Evolutionary conservation across 768 basidiomycete species (phyloP).

Genomic region (Phallus indusiatus): DNA sequence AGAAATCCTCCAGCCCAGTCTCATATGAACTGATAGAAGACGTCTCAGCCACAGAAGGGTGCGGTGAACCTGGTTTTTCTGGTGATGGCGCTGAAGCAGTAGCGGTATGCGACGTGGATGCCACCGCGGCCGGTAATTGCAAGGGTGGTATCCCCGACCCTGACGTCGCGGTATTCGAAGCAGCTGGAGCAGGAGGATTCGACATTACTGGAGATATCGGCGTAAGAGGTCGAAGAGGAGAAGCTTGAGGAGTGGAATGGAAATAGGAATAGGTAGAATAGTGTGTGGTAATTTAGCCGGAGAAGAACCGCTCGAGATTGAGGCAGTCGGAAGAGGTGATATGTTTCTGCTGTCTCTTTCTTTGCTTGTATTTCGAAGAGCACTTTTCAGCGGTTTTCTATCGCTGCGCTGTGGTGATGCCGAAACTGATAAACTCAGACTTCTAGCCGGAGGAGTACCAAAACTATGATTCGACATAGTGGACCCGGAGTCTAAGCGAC

Average conservation of each 20-base stretch:
- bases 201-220: neutral
- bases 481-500: neutral
- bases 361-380: slow-evolving; percentile 6
- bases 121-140: neutral
- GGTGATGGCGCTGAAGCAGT: neutral
- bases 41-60: slow-evolving; percentile 26
- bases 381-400: slow-evolving; percentile 10
- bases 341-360: neutral
- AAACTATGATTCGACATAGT: neutral
- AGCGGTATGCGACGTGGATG: neutral
- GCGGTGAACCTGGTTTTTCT: neutral
- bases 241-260: neutral
- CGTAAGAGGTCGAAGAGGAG: neutral
- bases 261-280: slow-evolving; percentile 12
- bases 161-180: neutral
- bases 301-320: slow-evolving; percentile 10
- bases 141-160: neutral
- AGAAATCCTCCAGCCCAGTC: slow-evolving; percentile 49
- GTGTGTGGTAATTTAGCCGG: slow-evolving; percentile 29
- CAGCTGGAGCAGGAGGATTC: neutral
- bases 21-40: slow-evolving; percentile 56
- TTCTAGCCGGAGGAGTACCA: neutral
- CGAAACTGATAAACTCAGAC: neutral
- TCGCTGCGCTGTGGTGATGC: neutral
- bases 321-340: neutral